A percentile compares a stretch with the other conserved stretches of the same genome.
Conservation (phyloP, 768 basidiomycete genomes). For the Boletus vermiculosoides region DNA sequence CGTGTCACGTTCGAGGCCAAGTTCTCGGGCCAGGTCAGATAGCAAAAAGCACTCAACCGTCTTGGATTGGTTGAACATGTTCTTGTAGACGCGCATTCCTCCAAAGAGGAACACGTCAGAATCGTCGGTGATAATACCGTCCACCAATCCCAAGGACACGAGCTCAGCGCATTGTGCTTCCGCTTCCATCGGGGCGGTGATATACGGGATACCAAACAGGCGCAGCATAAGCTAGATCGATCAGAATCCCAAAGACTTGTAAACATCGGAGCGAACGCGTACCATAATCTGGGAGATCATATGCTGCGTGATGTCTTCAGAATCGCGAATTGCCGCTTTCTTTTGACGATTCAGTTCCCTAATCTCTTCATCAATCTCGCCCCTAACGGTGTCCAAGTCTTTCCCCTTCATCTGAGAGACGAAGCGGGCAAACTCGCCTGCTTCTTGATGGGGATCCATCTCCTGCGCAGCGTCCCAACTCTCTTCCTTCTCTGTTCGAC, state of each 20-base stretch:
- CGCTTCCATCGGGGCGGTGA: slow-evolving; percentile 99
- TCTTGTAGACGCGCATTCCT: slow-evolving; percentile 92
- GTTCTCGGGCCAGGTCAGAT: slow-evolving; percentile 80
- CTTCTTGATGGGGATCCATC: slow-evolving; percentile 76
- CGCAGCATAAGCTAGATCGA: slow-evolving; percentile 73
- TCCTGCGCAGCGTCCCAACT: slow-evolving; percentile 86
- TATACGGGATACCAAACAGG: slow-evolving; percentile 95
- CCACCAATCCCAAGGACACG: slow-evolving; percentile 79
- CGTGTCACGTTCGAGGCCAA: slow-evolving; percentile 82
- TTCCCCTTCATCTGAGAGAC: slow-evolving; percentile 88
- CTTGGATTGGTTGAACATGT: slow-evolving; percentile 99
- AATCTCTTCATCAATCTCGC: slow-evolving; percentile 94
- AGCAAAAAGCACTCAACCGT: slow-evolving; percentile 95
- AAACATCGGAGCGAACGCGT: slow-evolving; percentile 14
- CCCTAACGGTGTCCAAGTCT: slow-evolving; percentile 74
- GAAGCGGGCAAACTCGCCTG: slow-evolving; percentile 89
- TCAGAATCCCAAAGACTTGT: slow-evolving; percentile 6
- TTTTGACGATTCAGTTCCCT: slow-evolving; percentile 73
- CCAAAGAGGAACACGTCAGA: slow-evolving; percentile 99
- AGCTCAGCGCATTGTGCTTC: slow-evolving; percentile 98
- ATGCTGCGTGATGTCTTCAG: slow-evolving; percentile 92
- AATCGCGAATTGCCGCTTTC: slow-evolving; percentile 88
- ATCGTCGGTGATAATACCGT: slow-evolving; percentile 98
- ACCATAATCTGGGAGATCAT: slow-evolving; percentile 89
- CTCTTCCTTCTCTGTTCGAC: slow-evolving; percentile 32